Percentiles rank a stretch among this genome's conserved stretches.
Conservation (phyloP, 2,329 filamentous ascomycete species). For the Magnaporthiopsis poae region DNA sequence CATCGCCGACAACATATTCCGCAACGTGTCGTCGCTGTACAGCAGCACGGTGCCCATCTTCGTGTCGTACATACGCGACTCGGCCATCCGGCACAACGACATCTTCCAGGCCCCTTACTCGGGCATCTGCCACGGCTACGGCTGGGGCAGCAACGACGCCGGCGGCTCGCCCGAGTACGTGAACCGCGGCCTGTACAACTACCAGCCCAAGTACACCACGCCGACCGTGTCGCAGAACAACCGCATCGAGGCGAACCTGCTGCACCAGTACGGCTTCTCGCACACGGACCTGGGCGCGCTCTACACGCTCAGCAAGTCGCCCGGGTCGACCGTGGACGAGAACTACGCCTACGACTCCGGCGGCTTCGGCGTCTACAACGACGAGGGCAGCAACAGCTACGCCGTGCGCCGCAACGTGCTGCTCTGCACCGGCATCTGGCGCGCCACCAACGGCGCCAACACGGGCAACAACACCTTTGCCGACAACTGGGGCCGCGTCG, state of each 20-base stretch:
- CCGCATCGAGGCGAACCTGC: constrained; percentile 9
- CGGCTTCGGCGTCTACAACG: constrained; percentile 8
- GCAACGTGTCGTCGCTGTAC: constrained; percentile 10
- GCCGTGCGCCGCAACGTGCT: constrained; percentile 1
- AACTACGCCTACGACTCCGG: constrained; percentile 11
- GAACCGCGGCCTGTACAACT: constrained; percentile 11
- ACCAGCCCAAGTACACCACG: constrained; percentile 11
- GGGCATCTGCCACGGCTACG: constrained; percentile 3
- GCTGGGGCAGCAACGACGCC: constrained; percentile 12
- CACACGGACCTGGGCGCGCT: constrained; percentile 12
- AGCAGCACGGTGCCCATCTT: constrained; percentile 10
- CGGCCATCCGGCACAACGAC: constrained; percentile 10
- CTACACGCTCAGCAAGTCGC: constrained; percentile 10
- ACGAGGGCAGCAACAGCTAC: constrained; percentile 9
- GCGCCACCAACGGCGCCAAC: background rate
- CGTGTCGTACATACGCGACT: constrained; percentile 10
- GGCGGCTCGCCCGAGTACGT: constrained; percentile 10
- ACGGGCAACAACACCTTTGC: background rate
- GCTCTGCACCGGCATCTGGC: background rate
- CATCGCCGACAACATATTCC: constrained; percentile 11
- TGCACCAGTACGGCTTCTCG: constrained; percentile 9
- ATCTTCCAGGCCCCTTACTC: constrained; percentile 10
- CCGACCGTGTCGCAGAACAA: constrained; percentile 11
- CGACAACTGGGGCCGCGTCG: constrained; percentile 1
- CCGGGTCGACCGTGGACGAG: constrained; percentile 5